A percentile compares a stretch with the other conserved stretches of the same genome.
These are phyloP conservation scores for Dalbergia cultrata DNA, from an alignment of 306 rosid species.

Conservation along the genomic window DNA sequence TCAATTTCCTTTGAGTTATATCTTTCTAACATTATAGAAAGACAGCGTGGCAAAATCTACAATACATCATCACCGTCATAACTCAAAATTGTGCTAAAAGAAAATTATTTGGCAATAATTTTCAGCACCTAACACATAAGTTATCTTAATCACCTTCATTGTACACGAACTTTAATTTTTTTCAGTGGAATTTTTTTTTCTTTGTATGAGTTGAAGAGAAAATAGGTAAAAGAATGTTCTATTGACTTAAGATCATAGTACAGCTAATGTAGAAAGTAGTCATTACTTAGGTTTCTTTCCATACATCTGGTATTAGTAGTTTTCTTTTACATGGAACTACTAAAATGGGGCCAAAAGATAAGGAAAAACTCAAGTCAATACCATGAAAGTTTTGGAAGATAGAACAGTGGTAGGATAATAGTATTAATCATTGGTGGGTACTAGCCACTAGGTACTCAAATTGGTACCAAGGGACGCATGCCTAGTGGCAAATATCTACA, in stretches of 20 bases:
- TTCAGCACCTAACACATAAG: slow-evolving; percentile 31
- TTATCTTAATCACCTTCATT: slow-evolving; percentile 1
- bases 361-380: background rate
- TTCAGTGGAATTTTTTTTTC: background rate
- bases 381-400: background rate
- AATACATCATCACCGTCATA: slow-evolving; percentile 40
- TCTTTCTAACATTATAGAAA: slow-evolving; percentile 28
- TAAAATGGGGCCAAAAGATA: slow-evolving; percentile 2
- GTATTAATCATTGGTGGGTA: slow-evolving; percentile 19
- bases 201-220: background rate
- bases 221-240: background rate
- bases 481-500: background rate
- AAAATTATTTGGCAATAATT: slow-evolving; percentile 39
- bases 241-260: background rate
- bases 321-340: slow-evolving; percentile 4
- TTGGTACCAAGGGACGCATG: background rate
- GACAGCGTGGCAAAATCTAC: slow-evolving; percentile 41
- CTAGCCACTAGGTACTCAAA: background rate
- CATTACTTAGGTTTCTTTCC: slow-evolving; percentile 2
- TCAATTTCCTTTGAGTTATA: slow-evolving; percentile 42
- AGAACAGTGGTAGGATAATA: slow-evolving; percentile 9
- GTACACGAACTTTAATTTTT: background rate
- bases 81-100: slow-evolving; percentile 27
- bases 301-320: slow-evolving; percentile 1
- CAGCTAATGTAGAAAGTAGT: slow-evolving; percentile 11